Percentiles rank a stretch among this genome's conserved stretches.
These are phyloP conservation scores for Scleroderma bovista DNA, from an alignment of 768 basidiomycete genomes.

Conservation along the genomic window DNA sequence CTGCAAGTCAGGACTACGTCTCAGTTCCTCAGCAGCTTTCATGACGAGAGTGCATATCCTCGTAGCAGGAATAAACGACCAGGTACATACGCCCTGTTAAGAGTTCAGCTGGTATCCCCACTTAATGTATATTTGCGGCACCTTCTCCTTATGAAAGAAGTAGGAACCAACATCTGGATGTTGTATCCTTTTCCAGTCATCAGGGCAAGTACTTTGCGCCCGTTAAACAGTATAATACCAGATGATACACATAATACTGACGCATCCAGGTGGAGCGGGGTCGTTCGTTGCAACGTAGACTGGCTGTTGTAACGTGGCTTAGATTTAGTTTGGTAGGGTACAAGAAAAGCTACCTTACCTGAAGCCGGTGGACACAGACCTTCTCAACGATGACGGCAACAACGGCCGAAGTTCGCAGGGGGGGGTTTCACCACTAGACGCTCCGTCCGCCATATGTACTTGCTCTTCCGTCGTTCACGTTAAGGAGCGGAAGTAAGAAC, in stretches of 20 bases:
- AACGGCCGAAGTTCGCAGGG: not conserved
- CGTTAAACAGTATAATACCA: not conserved
- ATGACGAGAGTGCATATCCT: not conserved
- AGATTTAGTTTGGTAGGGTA: too few relatives aligned
- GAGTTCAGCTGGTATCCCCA: not conserved
- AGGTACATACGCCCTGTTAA: not conserved
- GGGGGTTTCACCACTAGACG: not conserved
- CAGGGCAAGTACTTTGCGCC: constrained; percentile 5
- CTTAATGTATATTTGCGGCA: constrained; percentile 3
- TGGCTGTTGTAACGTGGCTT: not conserved
- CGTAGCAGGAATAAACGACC: not conserved
- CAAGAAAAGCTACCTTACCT: not conserved
- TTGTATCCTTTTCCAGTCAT: constrained; percentile 22
- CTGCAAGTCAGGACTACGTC: not conserved
- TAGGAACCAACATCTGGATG: constrained; percentile 31
- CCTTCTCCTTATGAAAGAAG: constrained; percentile 28
- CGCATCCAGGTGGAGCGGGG: not conserved
- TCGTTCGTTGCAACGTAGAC: not conserved
- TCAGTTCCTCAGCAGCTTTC: not conserved
- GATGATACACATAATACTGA: not conserved
- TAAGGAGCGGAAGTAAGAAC: too few relatives aligned
- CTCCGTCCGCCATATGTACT: not conserved
- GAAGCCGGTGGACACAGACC: not conserved
- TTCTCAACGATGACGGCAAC: not conserved
- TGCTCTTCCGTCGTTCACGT: too few relatives aligned